phyloP scores from a whole-genome alignment of 1,139 yeast species.

The Geotrichum siamense region DNA sequence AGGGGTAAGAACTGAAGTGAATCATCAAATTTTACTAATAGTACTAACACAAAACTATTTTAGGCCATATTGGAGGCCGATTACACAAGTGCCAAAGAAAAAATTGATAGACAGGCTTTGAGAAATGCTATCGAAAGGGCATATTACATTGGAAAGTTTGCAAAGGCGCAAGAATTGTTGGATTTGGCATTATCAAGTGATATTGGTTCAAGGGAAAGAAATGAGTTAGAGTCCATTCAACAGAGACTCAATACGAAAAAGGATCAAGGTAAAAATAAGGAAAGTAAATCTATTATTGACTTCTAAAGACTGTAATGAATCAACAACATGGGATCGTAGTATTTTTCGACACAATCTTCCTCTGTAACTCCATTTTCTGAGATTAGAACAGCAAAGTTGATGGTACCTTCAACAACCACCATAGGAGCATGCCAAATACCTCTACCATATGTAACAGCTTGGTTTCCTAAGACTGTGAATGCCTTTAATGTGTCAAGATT shows the following conservation, averaged over 20 bases:
- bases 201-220: conserved; percentile 1
- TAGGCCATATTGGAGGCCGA: conserved; percentile 23
- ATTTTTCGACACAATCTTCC: conserved; percentile 79
- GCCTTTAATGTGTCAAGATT: conserved; percentile 55
- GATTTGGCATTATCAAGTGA: background rate
- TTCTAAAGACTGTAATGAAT: conserved; percentile 5
- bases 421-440: conserved; percentile 91
- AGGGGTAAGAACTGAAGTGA: conserved; percentile 12
- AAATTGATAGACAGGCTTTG: conserved; percentile 28
- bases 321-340: conserved; percentile 45
- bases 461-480: conserved; percentile 71
- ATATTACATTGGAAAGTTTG: conserved; percentile 29
- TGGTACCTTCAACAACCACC: conserved; percentile 53
- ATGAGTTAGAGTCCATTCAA: conserved; percentile 1
- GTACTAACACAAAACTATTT: background rate
- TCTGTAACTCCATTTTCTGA: conserved; percentile 74
- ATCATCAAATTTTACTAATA: conserved; percentile 1
- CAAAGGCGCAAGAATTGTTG: conserved; percentile 18
- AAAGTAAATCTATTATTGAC: too few species aligned
- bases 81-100: conserved; percentile 20
- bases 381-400: conserved; percentile 80
- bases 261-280: too few species aligned
- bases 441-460: conserved; percentile 80
- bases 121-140: conserved; percentile 34
- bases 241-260: conserved; percentile 12